phyloP scores from a whole-genome alignment of 148 eudicot genomes.

The Diospyros lotus region DNA sequence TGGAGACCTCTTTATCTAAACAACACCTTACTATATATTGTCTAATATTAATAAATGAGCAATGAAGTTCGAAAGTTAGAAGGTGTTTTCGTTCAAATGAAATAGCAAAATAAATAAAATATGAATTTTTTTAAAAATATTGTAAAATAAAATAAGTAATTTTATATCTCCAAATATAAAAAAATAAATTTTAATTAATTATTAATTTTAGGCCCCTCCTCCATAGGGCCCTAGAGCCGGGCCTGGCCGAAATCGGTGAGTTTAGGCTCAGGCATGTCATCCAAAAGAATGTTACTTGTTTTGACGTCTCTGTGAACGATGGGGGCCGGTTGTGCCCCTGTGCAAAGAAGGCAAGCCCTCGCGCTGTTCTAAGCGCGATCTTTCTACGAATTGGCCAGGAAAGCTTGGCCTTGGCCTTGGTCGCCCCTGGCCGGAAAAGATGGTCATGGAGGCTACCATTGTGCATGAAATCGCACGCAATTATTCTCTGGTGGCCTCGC shows the following conservation, averaged over 20 bases:
- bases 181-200: too few relatives aligned
- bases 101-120: too few relatives aligned
- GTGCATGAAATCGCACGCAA: neutral
- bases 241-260: neutral
- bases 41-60: too few relatives aligned
- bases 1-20: too few relatives aligned
- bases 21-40: too few relatives aligned
- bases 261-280: neutral
- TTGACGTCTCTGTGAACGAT: neutral
- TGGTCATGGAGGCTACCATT: constrained; percentile 1
- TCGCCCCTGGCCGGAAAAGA: neutral
- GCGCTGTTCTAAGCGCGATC: neutral
- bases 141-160: too few relatives aligned
- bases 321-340: neutral
- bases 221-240: too few relatives aligned
- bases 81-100: too few relatives aligned
- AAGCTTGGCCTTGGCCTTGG: neutral
- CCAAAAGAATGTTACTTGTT: neutral
- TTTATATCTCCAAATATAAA: too few relatives aligned
- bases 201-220: too few relatives aligned
- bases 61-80: too few relatives aligned
- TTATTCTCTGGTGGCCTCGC: neutral
- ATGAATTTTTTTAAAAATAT: too few relatives aligned
- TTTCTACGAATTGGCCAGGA: neutral
- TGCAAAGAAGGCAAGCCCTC: constrained; percentile 1